Base-by-base conservation (phyloP, 176 grass and related monocot genomes). In the Areca catechu region DNA sequence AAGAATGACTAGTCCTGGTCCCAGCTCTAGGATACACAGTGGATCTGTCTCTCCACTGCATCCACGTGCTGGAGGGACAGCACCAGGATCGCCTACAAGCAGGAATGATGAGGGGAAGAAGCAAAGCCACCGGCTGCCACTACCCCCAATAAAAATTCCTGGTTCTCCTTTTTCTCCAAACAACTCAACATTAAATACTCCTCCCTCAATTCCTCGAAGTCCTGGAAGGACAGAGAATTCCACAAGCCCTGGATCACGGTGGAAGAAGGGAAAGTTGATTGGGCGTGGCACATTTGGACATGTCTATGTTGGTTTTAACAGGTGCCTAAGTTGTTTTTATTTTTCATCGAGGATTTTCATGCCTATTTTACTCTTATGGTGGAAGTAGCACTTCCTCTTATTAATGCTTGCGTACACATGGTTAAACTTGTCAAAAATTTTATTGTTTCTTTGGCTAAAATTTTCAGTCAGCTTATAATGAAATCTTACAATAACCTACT, bases 291-390 rank as follows among this genome's bases (percentile, higher is more conserved):
- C 93, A 58, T 98, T 98, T 47, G 93, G 93, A 22, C 87, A 98
- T 98, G 93, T 98, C 60, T 92, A 92, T 78, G 88, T 69, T 85
- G 93, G 93, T 64, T 98, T 98, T 78, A 98, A 98, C 64, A 98
- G 84, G 93, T 43, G 34, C 10, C 7, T 98, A 97, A 77, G 30
- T 78, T 16, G 69, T 65, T 77, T 54, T 47, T 53, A 69, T 63
- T 37, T 25, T 74, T 15, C 56, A 62, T 12, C n/a, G 28, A 3
- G 34, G 34, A 43, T 43, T 43, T 43, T 43, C 34, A 10, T 43
- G 34, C 10, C 7, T 43, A 12, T 12, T 43, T 43, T 43, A 43
- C 34, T 14, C 34, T 43, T 43, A 12, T 43, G 34, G 34, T 43
- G 9, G 34, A 43, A 43, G 34, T 12, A 43, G 34, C 9, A 43